Evolutionary conservation across 2,329 filamentous ascomycete genomes (phyloP).

Genomic region (Nemania sp.): DNA sequence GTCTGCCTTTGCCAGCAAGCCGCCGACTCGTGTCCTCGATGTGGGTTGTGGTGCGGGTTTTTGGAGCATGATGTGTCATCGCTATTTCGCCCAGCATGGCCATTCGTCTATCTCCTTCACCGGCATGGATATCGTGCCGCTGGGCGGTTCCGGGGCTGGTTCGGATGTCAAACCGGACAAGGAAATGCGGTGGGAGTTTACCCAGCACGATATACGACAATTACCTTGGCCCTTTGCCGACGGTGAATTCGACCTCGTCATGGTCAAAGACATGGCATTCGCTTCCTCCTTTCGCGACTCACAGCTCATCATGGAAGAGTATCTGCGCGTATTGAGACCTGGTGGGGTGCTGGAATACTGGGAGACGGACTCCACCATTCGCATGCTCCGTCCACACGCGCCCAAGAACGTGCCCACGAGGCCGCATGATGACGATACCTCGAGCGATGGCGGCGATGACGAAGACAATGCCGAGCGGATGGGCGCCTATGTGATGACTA

Average conservation of each 20-base stretch:
- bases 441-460: conserved; percentile 55
- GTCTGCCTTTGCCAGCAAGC: conserved; percentile 65
- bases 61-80: conserved; percentile 88
- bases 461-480: conserved; percentile 67
- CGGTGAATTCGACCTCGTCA: conserved; percentile 83
- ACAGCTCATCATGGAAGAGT: conserved; percentile 67
- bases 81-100: conserved; percentile 73
- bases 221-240: conserved; percentile 77
- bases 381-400: conserved; percentile 80
- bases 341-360: conserved; percentile 85
- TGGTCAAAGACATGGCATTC: conserved; percentile 82
- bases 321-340: conserved; percentile 73
- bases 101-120: conserved; percentile 75
- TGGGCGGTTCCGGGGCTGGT: conserved; percentile 56
- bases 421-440: conserved; percentile 38
- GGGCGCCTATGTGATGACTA: conserved; percentile 80
- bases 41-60: conserved; percentile 86
- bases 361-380: conserved; percentile 85
- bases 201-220: conserved; percentile 82
- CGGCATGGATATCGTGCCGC: conserved; percentile 78
- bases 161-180: conserved; percentile 59
- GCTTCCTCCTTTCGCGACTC: conserved; percentile 64
- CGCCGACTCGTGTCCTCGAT: conserved; percentile 80
- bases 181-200: conserved; percentile 85
- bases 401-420: conserved; percentile 42